Evolutionary conservation across 2,329 filamentous ascomycete species (phyloP).

Genomic region (Talaromyces sp.): DNA sequence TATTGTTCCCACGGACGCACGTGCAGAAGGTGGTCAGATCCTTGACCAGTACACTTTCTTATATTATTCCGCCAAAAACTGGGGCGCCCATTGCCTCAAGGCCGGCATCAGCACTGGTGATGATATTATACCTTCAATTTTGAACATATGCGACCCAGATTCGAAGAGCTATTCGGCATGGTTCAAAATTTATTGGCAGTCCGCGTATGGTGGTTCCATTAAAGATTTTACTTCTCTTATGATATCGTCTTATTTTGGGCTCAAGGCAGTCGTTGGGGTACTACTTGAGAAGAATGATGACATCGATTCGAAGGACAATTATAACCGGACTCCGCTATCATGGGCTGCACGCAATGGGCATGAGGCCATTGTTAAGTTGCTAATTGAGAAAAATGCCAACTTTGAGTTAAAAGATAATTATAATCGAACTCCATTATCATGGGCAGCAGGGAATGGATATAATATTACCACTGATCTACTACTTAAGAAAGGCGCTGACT

Average conservation of each 20-base stretch:
- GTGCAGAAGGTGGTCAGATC: too few relatives aligned
- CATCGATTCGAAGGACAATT: not conserved
- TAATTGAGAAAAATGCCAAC: too few relatives aligned
- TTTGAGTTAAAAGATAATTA: too few relatives aligned
- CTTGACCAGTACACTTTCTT: not conserved
- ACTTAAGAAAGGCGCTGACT: not conserved
- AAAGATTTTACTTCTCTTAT: not conserved
- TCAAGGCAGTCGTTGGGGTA: too few relatives aligned
- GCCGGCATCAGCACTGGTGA: not conserved
- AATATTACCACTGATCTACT: too few relatives aligned
- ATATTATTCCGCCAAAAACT: not conserved
- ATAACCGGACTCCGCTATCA: not conserved
- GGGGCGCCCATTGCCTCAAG: not conserved
- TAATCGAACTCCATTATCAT: too few relatives aligned
- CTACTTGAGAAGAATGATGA: too few relatives aligned
- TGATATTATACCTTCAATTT: not conserved
- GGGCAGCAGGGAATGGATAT: too few relatives aligned
- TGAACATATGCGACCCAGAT: not conserved
- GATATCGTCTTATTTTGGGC: not conserved
- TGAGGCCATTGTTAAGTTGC: not conserved
- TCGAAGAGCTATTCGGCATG: not conserved
- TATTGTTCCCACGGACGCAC: fast-evolving
- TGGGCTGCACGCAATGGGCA: not conserved
- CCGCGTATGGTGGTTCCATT: too few relatives aligned
- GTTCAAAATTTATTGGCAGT: not conserved